phyloP scores from a whole-genome alignment of 371 early-diverging fungal species.

The Funneliformis caledonium region DNA sequence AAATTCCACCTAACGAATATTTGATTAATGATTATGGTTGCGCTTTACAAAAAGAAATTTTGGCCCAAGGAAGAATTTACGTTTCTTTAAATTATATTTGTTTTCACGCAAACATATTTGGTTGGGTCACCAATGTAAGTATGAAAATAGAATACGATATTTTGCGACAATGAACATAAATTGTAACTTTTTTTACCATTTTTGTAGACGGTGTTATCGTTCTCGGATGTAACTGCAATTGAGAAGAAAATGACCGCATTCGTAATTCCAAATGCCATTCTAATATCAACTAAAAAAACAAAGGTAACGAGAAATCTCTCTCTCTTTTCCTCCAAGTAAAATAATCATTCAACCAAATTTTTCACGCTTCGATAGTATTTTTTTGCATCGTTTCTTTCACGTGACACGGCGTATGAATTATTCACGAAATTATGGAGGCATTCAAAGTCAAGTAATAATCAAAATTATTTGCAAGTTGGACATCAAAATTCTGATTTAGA shows the following conservation, averaged over 20 bases:
- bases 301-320: slow-evolving; percentile 12
- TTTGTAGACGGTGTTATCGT: slow-evolving; percentile 58
- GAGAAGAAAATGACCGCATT: slow-evolving; percentile 78
- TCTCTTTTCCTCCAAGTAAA: background rate
- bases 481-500: too few relatives aligned
- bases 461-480: too few relatives aligned
- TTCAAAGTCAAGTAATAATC: background rate
- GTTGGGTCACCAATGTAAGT: slow-evolving; percentile 86
- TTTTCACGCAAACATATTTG: slow-evolving; percentile 94
- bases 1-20: slow-evolving; percentile 65
- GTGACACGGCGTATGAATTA: slow-evolving; percentile 76
- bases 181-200: background rate
- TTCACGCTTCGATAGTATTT: slow-evolving; percentile 57
- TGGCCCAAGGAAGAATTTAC: slow-evolving; percentile 88
- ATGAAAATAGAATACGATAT: background rate
- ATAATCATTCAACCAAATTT: background rate
- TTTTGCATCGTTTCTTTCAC: slow-evolving; percentile 79
- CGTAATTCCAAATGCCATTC: slow-evolving; percentile 85
- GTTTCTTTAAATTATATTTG: slow-evolving; percentile 87
- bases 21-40: slow-evolving; percentile 82
- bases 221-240: slow-evolving; percentile 80
- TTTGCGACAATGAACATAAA: background rate
- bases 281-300: slow-evolving; percentile 68
- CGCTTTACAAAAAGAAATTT: slow-evolving; percentile 90
- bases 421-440: slow-evolving; percentile 72